phyloP scores from a whole-genome alignment of 108 stramenopile species.

The Aureococcus anophagefferens region DNA sequence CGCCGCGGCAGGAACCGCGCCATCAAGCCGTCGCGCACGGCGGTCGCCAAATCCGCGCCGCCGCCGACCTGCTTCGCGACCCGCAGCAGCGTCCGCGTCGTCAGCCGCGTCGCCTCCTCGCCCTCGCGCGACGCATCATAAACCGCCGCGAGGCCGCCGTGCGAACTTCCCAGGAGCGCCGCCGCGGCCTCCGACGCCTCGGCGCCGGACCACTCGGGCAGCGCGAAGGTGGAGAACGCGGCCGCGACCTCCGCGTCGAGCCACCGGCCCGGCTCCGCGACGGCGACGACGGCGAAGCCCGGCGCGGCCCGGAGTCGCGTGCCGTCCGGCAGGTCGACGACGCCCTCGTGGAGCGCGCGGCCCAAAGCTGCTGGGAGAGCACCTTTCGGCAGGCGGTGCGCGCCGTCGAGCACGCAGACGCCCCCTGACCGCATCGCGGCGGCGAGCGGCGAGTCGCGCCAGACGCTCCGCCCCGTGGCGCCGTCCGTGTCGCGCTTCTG shows the following conservation, averaged over 20 bases:
- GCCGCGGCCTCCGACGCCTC: background rate
- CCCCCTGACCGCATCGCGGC: constrained; percentile 53
- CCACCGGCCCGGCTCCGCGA: constrained; percentile 51
- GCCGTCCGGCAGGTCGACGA: constrained; percentile 56
- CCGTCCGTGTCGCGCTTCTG: constrained; percentile 46
- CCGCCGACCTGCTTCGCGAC: background rate
- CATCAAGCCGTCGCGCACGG: background rate
- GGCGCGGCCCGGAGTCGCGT: constrained; percentile 24
- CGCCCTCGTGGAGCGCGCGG: constrained; percentile 30
- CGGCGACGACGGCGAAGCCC: constrained; percentile 33
- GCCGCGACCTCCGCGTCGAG: constrained; percentile 45
- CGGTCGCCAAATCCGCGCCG: background rate
- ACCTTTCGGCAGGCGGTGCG: constrained; percentile 60
- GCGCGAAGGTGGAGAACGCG: constrained; percentile 26
- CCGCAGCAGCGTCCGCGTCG: background rate
- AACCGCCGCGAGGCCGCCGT: background rate
- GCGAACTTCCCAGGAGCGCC: no score
- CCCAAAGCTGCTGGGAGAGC: constrained; percentile 16
- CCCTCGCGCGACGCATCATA: background rate
- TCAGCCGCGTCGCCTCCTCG: constrained; percentile 1
- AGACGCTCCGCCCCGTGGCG: constrained; percentile 54
- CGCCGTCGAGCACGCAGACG: constrained; percentile 59
- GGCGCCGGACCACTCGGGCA: constrained; percentile 6
- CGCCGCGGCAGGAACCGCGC: background rate
- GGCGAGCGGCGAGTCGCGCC: constrained; percentile 63